phyloP scores from a whole-genome alignment of 129 eudicot genomes.

The Flaveria brownii region DNA sequence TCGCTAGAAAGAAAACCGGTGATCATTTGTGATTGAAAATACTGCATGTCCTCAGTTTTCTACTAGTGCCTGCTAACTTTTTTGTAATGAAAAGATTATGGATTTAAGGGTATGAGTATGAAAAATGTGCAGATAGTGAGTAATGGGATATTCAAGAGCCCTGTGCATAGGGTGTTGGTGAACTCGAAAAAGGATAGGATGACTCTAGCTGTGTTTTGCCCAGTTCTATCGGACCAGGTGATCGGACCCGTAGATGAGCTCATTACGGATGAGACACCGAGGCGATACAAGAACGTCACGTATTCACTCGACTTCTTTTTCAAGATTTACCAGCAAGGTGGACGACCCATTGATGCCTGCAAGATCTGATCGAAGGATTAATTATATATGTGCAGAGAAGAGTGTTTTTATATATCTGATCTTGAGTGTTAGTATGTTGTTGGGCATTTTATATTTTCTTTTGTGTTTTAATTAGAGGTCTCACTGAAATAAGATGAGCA shows the following conservation, averaged over 20 bases:
- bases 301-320: constrained; percentile 29
- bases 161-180: constrained; percentile 55
- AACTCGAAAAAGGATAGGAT: constrained; percentile 45
- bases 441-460: constrained; percentile 5
- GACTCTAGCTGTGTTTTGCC: constrained; percentile 48
- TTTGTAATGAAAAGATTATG: neutral
- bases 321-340: constrained; percentile 46
- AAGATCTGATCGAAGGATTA: constrained; percentile 28
- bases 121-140: constrained; percentile 54
- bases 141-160: constrained; percentile 63
- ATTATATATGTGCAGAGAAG: neutral
- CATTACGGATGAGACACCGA: constrained; percentile 25
- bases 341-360: constrained; percentile 41
- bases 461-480: no score
- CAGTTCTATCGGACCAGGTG: constrained; percentile 33
- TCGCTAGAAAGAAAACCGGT: no score
- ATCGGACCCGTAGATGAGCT: constrained; percentile 52
- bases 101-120: neutral
- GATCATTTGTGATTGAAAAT: no score
- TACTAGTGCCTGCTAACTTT: neutral
- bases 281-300: constrained; percentile 25
- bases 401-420: neutral
- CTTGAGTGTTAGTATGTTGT: neutral
- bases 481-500: no score
- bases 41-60: no score